Percentiles rank a stretch among this genome's conserved stretches.
Evolutionary conservation across 202 grass and related monocot genomes (phyloP).

Genomic region (Zoysia matrella): DNA sequence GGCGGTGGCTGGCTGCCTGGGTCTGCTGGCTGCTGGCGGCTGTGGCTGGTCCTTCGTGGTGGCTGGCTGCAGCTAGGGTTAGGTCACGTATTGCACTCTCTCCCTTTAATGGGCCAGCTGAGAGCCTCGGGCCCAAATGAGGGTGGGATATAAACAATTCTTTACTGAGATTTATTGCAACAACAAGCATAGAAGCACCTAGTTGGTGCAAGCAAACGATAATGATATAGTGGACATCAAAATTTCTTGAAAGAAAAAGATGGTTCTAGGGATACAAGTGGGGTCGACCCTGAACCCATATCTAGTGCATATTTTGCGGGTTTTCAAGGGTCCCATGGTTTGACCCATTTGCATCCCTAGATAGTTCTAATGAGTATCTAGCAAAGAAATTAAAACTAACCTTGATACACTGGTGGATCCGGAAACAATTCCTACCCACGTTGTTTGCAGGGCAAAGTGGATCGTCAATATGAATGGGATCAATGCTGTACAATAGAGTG

Average conservation of each 20-base stretch:
- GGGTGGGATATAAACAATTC: neutral
- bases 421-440: conserved; percentile 99
- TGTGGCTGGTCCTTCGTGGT: no score
- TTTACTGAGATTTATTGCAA: neutral
- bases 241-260: conserved; percentile 24
- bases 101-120: no score
- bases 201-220: neutral
- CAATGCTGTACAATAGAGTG: conserved; percentile 73
- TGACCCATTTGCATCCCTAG: no score
- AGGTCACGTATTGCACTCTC: no score
- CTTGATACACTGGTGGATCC: conserved; percentile 99
- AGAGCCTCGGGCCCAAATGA: no score
- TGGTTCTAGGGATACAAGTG: neutral
- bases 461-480: conserved; percentile 98
- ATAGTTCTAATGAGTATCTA: neutral
- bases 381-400: conserved; percentile 49
- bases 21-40: no score
- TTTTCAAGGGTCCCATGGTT: no score
- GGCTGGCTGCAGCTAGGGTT: no score
- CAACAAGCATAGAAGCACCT: neutral
- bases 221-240: conserved; percentile 13
- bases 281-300: no score
- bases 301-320: no score
- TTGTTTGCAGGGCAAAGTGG: conserved; percentile 93
- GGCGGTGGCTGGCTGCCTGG: no score